phyloP scores from a whole-genome alignment of 345 rosid genomes.

The Citrus mangshanensis region DNA sequence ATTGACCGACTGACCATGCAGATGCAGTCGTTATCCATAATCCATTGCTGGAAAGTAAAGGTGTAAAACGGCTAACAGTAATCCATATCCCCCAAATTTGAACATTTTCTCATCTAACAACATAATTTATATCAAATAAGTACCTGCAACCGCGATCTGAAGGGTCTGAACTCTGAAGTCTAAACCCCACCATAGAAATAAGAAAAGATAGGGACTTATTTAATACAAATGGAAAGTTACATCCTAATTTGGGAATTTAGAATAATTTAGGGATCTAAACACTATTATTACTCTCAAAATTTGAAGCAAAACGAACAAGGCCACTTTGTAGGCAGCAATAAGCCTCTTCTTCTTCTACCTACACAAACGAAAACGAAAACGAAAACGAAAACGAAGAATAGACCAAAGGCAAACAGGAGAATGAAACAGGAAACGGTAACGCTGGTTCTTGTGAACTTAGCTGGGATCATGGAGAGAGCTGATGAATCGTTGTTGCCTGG shows the following conservation, averaged over 20 bases:
- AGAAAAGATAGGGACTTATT: too few relatives aligned
- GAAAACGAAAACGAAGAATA: too few relatives aligned
- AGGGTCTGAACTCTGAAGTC: too few relatives aligned
- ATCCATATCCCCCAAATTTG: neutral
- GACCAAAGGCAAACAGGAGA: neutral
- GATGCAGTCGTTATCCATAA: neutral
- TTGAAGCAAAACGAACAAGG: too few relatives aligned
- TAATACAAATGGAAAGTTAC: too few relatives aligned
- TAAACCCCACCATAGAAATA: too few relatives aligned
- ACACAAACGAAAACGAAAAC: neutral
- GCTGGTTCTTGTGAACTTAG: slow-evolving; percentile 74
- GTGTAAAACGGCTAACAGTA: too few relatives aligned
- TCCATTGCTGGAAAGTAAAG: neutral
- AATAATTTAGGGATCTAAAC: too few relatives aligned
- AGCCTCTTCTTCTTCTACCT: neutral
- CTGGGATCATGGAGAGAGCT: slow-evolving; percentile 88
- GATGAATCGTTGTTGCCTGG: slow-evolving; percentile 89
- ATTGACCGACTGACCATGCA: neutral
- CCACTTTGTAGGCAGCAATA: neutral
- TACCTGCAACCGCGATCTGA: too few relatives aligned
- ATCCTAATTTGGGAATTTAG: too few relatives aligned
- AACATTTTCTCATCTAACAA: neutral
- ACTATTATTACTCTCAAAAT: too few relatives aligned
- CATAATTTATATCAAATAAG: too few relatives aligned
- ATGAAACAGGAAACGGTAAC: slow-evolving; percentile 71